phyloP scores from a whole-genome alignment of 140 eudicot species.

The Senecio squalidus region DNA sequence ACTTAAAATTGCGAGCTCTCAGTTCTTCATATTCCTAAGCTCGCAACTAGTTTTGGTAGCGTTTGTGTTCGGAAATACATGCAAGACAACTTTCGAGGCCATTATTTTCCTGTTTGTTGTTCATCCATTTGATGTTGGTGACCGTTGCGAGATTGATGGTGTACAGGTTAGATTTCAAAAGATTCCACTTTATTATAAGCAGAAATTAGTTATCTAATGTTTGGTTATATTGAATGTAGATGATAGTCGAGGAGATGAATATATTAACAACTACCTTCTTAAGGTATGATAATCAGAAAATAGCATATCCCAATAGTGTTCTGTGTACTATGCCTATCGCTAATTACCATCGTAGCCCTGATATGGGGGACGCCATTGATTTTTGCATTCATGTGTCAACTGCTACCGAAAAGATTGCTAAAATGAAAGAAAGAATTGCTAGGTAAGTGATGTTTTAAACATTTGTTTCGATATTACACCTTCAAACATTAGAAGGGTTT shows the following conservation, averaged over 20 bases:
- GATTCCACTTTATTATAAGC: too few relatives aligned
- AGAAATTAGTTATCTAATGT: background rate
- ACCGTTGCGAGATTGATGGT: conserved; percentile 74
- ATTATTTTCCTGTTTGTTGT: conserved; percentile 34
- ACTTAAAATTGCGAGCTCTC: conserved; percentile 34
- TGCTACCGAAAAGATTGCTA: conserved; percentile 36
- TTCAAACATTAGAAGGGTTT: background rate
- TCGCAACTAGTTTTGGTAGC: conserved; percentile 46
- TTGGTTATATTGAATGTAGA: background rate
- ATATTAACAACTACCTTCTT: conserved; percentile 43
- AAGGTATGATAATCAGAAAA: conserved; percentile 41
- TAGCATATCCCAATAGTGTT: conserved; percentile 34
- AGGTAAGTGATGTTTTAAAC: conserved; percentile 24
- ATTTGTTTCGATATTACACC: background rate
- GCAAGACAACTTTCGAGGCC: conserved; percentile 41
- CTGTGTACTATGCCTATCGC: conserved; percentile 32
- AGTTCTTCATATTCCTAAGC: conserved; percentile 39
- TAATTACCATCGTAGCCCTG: conserved; percentile 49
- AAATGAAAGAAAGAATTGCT: conserved; percentile 38
- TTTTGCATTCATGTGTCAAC: conserved; percentile 43
- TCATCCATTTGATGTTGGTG: conserved; percentile 97
- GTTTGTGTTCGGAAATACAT: conserved; percentile 50
- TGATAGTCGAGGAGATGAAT: conserved; percentile 33
- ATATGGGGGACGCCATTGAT: conserved; percentile 53
- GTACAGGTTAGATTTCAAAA: conserved; percentile 56